Evolutionary conservation across 371 early-diverging fungal species (phyloP), one percentile per base, ranked within the genome.

Genomic region (Syncephalastrum racemosum): DNA sequence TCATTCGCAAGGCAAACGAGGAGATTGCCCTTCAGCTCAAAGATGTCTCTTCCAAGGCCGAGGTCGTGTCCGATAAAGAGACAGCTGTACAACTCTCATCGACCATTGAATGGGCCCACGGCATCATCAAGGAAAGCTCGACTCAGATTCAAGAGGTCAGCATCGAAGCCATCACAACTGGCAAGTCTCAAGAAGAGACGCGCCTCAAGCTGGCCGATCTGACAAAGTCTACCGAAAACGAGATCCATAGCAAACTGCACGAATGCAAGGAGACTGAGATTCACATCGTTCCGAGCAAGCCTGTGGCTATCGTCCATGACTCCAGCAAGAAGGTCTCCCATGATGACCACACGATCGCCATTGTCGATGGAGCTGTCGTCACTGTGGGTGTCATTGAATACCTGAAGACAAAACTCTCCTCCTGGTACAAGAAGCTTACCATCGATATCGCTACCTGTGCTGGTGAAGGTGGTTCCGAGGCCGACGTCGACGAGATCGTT

Each of bases 351-450:
- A 2, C 25, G 25, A 25, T 44, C 44, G 44, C 44, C 6, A 7
- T 44, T 44, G 44, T 15, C 19, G 44, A 6, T 44, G 44, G 16
- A 2, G 19, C 44, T 4, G 44, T 19, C 1, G 18, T 54, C 6
- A 61, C 66, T 54, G 66, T 66, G 36, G 62, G 58, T 16, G 53
- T 39, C 44, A 58, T 62, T 6, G 57, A 51, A 7, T 47, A 68
- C 48, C 62, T 67, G 40, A 66, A 68, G 40, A 22, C 58, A 2
- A 68, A 68, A 47, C 53, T 74, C 22, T 50, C 54, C 15, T 51
- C 65, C n/a, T 74, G 75, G 75, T 68, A 57, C 43, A 56, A 60
- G 18, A 44, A 64, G 27, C 48, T 74, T 3, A 62, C 66, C 13
- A 42, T 60, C 7, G 70, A 70, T 50, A 60, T 74, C 5, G 65